Conservation (phyloP, 2,329 filamentous ascomycete species). For the Aspergillus aculeatus region DNA sequence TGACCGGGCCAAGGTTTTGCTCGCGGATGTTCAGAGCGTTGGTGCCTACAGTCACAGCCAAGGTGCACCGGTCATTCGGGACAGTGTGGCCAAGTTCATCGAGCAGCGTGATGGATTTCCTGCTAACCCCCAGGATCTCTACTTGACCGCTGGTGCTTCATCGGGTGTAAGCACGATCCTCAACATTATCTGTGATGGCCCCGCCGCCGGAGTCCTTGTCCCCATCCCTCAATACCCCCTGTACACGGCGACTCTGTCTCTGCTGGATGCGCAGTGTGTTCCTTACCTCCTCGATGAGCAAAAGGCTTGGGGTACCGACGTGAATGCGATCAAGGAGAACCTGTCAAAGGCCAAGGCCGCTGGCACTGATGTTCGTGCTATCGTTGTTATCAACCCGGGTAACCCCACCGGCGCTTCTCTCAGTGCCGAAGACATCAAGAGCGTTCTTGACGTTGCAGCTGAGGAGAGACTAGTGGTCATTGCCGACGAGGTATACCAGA, state of each 20-base stretch:
- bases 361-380: conserved; percentile 83
- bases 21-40: conserved; percentile 83
- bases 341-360: conserved; percentile 72
- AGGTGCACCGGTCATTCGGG: conserved; percentile 79
- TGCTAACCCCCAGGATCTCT: conserved; percentile 76
- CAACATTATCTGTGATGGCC: conserved; percentile 77
- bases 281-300: conserved; percentile 92
- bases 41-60: conserved; percentile 96
- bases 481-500: conserved; percentile 98
- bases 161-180: conserved; percentile 93
- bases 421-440: conserved; percentile 72
- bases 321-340: conserved; percentile 71
- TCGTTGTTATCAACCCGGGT: conserved; percentile 97
- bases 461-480: conserved; percentile 84
- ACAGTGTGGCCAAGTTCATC: conserved; percentile 90
- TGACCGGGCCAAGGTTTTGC: conserved; percentile 74
- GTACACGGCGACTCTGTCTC: conserved; percentile 86
- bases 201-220: conserved; percentile 79
- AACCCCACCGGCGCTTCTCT: conserved; percentile 94
- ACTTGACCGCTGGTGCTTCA: conserved; percentile 87
- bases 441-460: conserved; percentile 82
- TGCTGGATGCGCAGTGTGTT: conserved; percentile 82
- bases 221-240: conserved; percentile 98
- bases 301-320: conserved; percentile 81
- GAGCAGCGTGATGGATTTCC: conserved; percentile 89